Conservation (phyloP, 2,329 filamentous ascomycete genomes). For the Myriosclerotinia curreyana region DNA sequence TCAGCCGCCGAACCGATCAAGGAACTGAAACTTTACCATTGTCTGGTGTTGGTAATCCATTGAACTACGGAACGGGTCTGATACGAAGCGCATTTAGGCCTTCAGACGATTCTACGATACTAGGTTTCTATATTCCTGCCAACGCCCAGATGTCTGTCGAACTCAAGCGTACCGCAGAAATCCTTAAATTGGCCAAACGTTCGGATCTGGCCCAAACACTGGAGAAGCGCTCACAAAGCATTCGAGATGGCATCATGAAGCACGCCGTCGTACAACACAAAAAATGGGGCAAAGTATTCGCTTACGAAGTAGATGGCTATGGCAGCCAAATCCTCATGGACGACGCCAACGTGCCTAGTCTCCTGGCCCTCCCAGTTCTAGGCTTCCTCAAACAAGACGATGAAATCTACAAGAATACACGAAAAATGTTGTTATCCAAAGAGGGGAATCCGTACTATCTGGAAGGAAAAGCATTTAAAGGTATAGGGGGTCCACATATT, state of each 20-base stretch:
- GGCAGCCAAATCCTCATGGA: constrained; percentile 83
- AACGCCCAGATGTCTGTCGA: constrained; percentile 97
- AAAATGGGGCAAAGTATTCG: constrained; percentile 75
- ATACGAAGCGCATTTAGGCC: constrained; percentile 90
- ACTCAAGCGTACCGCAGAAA: constrained; percentile 67
- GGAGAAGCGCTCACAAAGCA: constrained; percentile 56
- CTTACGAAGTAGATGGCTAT: constrained; percentile 85
- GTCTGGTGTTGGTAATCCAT: constrained; percentile 81
- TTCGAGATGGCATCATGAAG: constrained; percentile 76
- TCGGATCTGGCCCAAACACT: constrained; percentile 53
- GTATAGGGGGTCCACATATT: constrained; percentile 77
- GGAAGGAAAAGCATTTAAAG: constrained; percentile 70
- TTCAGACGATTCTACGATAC: constrained; percentile 89
- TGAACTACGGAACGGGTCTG: constrained; percentile 79
- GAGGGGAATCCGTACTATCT: constrained; percentile 80
- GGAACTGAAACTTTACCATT: constrained; percentile 90
- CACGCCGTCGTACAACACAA: constrained; percentile 77
- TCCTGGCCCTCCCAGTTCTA: constrained; percentile 74
- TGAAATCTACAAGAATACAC: constrained; percentile 79
- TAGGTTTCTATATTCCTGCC: constrained; percentile 91
- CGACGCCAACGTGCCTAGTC: constrained; percentile 80
- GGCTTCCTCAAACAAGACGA: constrained; percentile 68
- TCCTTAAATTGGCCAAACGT: constrained; percentile 60
- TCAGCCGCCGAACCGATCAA: constrained; percentile 72
- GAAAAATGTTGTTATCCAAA: constrained; percentile 56